Base-by-base conservation (phyloP, 192 early-diverging fungal genomes). In the Fimicolochytrium jonesii region DNA sequence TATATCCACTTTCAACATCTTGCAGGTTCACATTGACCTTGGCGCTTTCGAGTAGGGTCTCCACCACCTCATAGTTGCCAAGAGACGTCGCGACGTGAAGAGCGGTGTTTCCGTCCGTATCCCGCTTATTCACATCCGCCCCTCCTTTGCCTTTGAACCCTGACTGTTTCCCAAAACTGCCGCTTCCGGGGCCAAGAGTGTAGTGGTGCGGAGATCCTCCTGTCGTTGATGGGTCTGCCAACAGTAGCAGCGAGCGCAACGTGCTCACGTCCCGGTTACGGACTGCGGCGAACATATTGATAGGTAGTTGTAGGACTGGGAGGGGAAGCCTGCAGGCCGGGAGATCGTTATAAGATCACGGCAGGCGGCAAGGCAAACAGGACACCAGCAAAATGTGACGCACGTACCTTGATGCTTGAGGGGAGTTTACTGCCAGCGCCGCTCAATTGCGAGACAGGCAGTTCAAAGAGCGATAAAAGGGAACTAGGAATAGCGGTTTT, bases 1-100 rank as follows among this genome's bases (percentile, higher is more conserved):
- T 90, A 74, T 87, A 90, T 0, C 86, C 84, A 45, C 76, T 84
- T 53, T 91, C 89, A 7, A 49, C 26, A 45, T 91, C 89, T 50
- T 71, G 70, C 15, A 71, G 30, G 55, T 90, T 90, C 37, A 88
- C 61, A 61, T 84, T 76, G 7, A 84, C 59, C 37, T 31, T 49
- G 6, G 65, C 29, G 51, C 59, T 53, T 22, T 51, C 23, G 5
- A 68, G 28, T 0, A 68, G 42, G 15, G 58, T 44, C 10, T 65
- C 23, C 23, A 68, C 33, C 10, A 57, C 10, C 23, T 65, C 64
- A 20, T 18, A 20, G 32, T 59, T 32, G 15, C 69, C 62, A 4
- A 50, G 56, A 15, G 66, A 37, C 17, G 58, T 55, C n/a, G 71
- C 71, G 13, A 61, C 18, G 22, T 62, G 61, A 0, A 70, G 47